Conservation (phyloP, 2,329 filamentous ascomycete genomes). For the Ramularia collo-cygni region DNA sequence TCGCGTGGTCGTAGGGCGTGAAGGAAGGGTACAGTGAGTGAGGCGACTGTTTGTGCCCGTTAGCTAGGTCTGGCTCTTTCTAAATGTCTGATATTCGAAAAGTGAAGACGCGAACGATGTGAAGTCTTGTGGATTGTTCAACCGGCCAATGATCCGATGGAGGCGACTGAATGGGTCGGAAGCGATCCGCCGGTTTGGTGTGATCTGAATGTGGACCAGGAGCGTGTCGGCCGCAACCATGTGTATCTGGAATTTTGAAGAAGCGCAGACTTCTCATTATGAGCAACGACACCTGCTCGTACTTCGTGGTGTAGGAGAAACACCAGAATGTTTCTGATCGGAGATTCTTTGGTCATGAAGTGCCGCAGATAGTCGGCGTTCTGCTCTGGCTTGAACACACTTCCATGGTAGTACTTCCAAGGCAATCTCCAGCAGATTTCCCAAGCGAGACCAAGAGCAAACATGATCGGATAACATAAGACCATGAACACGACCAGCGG, state of each 20-base stretch:
- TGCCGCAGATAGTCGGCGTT: no score
- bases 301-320: slow-evolving; percentile 12
- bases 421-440: slow-evolving; percentile 14
- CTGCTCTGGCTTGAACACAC: neutral
- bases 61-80: no score
- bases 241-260: no score
- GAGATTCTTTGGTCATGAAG: slow-evolving; percentile 4
- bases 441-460: slow-evolving; percentile 6
- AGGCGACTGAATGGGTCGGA: no score
- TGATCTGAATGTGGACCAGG: no score
- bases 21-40: slow-evolving; percentile 71
- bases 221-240: neutral
- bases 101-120: no score
- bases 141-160: no score
- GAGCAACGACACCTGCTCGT: neutral
- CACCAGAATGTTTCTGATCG: slow-evolving; percentile 9
- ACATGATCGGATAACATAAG: slow-evolving; percentile 10
- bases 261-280: no score
- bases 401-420: neutral
- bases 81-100: no score
- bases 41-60: slow-evolving; percentile 58
- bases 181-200: no score
- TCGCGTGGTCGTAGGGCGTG: slow-evolving; percentile 73
- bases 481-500: slow-evolving; percentile 11
- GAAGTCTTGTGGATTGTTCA: no score